These are phyloP conservation scores for Massariosphaeria phaeospora DNA, from an alignment of 495 filamentous ascomycete species.

Conservation along the genomic window DNA sequence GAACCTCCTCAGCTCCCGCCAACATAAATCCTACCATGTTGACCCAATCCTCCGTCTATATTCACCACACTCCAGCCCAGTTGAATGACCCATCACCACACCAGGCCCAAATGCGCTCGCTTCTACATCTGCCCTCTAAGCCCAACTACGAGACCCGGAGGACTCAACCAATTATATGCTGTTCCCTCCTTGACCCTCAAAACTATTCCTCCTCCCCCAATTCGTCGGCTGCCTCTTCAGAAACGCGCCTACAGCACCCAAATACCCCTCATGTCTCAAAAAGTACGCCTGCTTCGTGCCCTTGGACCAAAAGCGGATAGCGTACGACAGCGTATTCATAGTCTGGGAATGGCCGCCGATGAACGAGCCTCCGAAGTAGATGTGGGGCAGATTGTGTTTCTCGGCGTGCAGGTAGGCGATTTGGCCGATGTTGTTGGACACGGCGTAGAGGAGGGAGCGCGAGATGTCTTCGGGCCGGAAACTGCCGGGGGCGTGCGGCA, in stretches of 20 bases:
- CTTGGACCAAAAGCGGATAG: slow-evolving; percentile 95
- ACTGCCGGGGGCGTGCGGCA: slow-evolving; percentile 65
- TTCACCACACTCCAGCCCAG: too few species aligned
- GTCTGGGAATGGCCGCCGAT: slow-evolving; percentile 95
- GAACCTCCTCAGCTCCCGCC: too few species aligned
- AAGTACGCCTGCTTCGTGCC: slow-evolving; percentile 95
- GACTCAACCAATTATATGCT: too few species aligned
- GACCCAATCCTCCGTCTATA: too few species aligned
- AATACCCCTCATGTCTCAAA: slow-evolving; percentile 89
- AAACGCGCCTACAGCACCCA: slow-evolving; percentile 95
- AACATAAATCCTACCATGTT: too few species aligned
- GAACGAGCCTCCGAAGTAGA: slow-evolving; percentile 96
- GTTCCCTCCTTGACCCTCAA: background rate
- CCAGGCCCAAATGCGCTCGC: too few species aligned
- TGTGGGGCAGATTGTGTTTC: slow-evolving; percentile 81
- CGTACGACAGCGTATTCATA: slow-evolving; percentile 92
- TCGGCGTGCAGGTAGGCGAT: slow-evolving; percentile 93
- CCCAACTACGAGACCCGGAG: too few species aligned
- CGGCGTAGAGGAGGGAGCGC: slow-evolving; percentile 33
- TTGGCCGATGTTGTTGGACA: slow-evolving; percentile 92
- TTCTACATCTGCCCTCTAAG: too few species aligned
- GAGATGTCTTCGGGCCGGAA: slow-evolving; percentile 26
- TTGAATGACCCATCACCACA: too few species aligned
- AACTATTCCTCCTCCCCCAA: slow-evolving; percentile 69
- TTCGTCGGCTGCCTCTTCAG: slow-evolving; percentile 83